phyloP scores from a whole-genome alignment of 2,329 filamentous ascomycete species.

The Alternaria angustiovoidea region DNA sequence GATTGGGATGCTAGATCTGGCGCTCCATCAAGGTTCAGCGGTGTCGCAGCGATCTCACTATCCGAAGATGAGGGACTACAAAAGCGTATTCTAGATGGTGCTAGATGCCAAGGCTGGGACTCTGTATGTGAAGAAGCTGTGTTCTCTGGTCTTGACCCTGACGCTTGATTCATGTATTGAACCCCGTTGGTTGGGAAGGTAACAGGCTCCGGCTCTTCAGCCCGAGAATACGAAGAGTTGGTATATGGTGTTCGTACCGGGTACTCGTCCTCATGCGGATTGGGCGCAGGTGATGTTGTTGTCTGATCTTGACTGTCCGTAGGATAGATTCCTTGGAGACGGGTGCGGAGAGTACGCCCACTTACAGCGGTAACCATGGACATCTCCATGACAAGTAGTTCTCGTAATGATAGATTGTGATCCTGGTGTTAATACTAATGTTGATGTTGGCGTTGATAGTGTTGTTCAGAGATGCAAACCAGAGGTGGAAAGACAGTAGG shows the following conservation, averaged over 20 bases:
- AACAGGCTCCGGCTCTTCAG: background rate
- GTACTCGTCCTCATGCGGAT: background rate
- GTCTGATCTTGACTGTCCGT: background rate
- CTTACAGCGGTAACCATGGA: background rate
- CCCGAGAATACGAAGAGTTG: background rate
- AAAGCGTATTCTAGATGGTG: background rate
- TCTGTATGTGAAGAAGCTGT: background rate
- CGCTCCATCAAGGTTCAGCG: background rate
- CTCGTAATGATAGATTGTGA: conserved; percentile 22
- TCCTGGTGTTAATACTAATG: background rate
- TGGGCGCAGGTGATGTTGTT: background rate
- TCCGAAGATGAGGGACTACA: background rate
- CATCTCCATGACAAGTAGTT: conserved; percentile 10
- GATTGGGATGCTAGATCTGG: background rate
- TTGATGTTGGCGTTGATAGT: conserved; percentile 11
- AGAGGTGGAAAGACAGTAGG: background rate
- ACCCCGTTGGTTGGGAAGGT: background rate
- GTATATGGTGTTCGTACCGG: background rate
- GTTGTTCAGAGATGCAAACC: background rate
- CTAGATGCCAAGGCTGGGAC: background rate
- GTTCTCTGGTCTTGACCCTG: background rate
- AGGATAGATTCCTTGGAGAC: background rate
- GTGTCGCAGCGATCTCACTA: background rate
- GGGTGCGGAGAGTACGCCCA: background rate
- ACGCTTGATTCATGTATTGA: background rate